Conservation (phyloP, 1,284 basidiomycete species). For the Rhodotorula mucilaginosa region DNA sequence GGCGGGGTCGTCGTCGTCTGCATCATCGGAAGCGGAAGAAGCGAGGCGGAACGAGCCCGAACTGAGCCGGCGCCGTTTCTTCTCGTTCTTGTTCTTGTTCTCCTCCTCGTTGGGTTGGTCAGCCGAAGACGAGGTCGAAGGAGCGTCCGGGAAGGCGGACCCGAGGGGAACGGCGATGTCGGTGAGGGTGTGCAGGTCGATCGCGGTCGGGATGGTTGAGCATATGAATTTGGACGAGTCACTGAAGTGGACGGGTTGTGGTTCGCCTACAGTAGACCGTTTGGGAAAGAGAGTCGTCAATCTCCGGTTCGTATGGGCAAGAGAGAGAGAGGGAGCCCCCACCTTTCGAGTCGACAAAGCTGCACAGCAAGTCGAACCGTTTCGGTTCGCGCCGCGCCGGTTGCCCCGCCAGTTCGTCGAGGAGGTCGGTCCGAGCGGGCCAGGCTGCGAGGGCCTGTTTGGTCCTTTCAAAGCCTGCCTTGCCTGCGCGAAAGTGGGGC, state of each 20-base stretch:
- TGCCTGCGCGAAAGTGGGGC: conserved; percentile 19
- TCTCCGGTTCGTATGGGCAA: not conserved
- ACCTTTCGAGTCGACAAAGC: conserved; percentile 19
- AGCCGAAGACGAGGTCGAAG: too few species aligned
- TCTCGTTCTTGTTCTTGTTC: not conserved
- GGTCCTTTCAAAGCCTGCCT: conserved; percentile 28
- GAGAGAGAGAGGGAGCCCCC: conserved; percentile 6
- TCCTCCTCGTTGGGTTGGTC: too few species aligned
- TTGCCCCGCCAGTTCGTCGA: conserved; percentile 18
- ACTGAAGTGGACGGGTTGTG: too few species aligned
- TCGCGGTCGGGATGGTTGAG: too few species aligned
- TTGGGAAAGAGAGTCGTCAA: not conserved
- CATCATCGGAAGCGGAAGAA: not conserved
- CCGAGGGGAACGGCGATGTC: not conserved
- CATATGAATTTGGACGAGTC: too few species aligned
- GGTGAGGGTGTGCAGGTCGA: too few species aligned
- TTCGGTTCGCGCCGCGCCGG: not conserved
- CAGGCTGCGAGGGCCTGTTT: conserved; percentile 17
- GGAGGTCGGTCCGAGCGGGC: conserved; percentile 24
- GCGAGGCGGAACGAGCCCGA: conserved; percentile 10
- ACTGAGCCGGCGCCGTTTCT: conserved; percentile 5
- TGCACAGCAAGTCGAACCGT: conserved; percentile 28
- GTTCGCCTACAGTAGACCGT: not conserved
- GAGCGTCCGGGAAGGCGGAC: not conserved
- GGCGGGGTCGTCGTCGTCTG: not conserved